Base-by-base conservation (phyloP, 352 stramenopile genomes). In the Blastocystis sp. region DNA sequence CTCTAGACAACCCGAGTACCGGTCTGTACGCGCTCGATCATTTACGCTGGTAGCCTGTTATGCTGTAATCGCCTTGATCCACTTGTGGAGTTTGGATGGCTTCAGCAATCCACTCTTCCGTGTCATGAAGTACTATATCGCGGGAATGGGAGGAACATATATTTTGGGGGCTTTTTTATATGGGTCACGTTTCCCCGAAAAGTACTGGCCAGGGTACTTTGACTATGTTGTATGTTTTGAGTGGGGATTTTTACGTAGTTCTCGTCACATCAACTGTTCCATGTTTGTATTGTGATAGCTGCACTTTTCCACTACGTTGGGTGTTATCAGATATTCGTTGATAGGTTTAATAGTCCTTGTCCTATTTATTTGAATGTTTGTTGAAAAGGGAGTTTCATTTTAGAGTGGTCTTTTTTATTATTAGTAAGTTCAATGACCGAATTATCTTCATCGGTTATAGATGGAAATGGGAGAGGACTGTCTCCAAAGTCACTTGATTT, bases 281-380 rank as follows among this genome's bases (percentile, higher is more conserved):
- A 88, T 43, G 66, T 88, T 11, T 88, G 77, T 50, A 88, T 88
- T 43, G 77, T 88, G n/a, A 61, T 88, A 26, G 77, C 77, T 15
- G 77, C 77, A 20, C 45, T 88, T 9, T 88, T 88, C 77, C 77
- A 88, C 76, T 88, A 55, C 47, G 53, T 88, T 15, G 77, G 77
- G 26, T 88, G 37, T 20, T 88, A 79, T n/a, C 54, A 88, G 77
- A 18, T 79, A 18, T 88, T 76, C 53, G 45, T 79, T 6, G 47
- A 88, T 64, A 50, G 77, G 50, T 55, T 88, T 37, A 88, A 77
- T 26, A 79, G 15, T 73, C 77, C 77, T 18, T 88, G 77, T 88
- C 18, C 50, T 15, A 53, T 45, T 69, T 37, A 66, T 45, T 84
- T 20, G 9, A 11, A 23, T 84, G 47, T 66, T 84, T 84, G 73